phyloP scores from a whole-genome alignment of 1,284 basidiomycete genomes.

The Apiotrichum sp. region DNA sequence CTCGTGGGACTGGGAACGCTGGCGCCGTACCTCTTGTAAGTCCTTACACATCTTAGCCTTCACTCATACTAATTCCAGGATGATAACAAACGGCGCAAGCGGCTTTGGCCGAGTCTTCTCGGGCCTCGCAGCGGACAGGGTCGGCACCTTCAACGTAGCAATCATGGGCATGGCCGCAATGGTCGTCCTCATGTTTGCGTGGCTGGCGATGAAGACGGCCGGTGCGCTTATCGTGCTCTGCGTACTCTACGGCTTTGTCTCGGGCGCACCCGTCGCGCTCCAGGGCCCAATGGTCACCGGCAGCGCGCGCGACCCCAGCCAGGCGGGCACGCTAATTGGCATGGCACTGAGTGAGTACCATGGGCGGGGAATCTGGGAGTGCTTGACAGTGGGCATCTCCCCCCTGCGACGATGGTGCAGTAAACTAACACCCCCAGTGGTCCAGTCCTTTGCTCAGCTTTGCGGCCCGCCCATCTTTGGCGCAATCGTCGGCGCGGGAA shows the following conservation, averaged over 20 bases:
- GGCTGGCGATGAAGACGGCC: constrained; percentile 9
- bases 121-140: constrained; percentile 14
- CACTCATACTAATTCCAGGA: constrained; percentile 1
- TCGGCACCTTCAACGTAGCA: constrained; percentile 14
- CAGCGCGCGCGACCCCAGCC: neutral
- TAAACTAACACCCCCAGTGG: constrained; percentile 17
- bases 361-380: neutral
- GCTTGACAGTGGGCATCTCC: too few species aligned
- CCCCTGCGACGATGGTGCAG: too few species aligned
- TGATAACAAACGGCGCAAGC: constrained; percentile 4
- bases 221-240: constrained; percentile 9
- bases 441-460: neutral
- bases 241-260: constrained; percentile 11
- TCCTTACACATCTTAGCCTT: neutral
- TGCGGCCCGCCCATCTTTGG: neutral
- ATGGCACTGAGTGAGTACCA: neutral
- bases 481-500: neutral
- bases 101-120: neutral
- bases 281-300: constrained; percentile 7
- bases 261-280: constrained; percentile 13
- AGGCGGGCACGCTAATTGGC: neutral
- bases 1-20: constrained; percentile 22
- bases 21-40: constrained; percentile 30
- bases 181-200: constrained; percentile 11
- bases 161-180: constrained; percentile 4